These are phyloP conservation scores for Solanum medicagineum DNA, from an alignment of 257 asterid genomes.

Conservation along the genomic window DNA sequence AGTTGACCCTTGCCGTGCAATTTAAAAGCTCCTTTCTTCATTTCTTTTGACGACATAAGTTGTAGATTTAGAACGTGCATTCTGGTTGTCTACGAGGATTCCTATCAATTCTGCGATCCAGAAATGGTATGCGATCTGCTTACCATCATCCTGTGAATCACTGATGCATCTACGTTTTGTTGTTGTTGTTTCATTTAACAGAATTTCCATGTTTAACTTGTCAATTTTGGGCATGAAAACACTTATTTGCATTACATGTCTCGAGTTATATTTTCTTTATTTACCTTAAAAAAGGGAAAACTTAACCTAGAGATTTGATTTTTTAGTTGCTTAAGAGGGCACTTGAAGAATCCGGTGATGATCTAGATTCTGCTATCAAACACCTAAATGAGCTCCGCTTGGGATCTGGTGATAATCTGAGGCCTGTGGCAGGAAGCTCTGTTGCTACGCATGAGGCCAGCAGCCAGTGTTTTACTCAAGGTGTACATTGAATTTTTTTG, in stretches of 20 bases:
- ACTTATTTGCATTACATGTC: neutral
- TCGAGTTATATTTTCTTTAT: neutral
- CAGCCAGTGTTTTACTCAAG: constrained; percentile 23
- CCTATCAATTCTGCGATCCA: neutral
- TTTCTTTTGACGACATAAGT: neutral
- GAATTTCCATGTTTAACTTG: neutral
- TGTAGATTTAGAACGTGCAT: neutral
- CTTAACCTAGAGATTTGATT: constrained; percentile 9
- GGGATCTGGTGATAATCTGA: constrained; percentile 34
- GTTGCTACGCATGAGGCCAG: constrained; percentile 22
- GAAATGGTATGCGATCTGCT: neutral
- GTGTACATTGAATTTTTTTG: constrained; percentile 3
- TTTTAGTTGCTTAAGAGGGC: constrained; percentile 64
- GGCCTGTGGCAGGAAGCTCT: constrained; percentile 15
- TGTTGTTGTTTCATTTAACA: neutral
- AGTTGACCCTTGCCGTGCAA: neutral
- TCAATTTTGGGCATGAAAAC: neutral
- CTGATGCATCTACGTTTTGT: neutral
- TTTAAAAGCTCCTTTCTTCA: neutral
- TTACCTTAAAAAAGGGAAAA: constrained; percentile 2
- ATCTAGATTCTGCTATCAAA: constrained; percentile 78
- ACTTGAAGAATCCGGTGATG: constrained; percentile 61
- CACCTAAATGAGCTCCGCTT: constrained; percentile 68
- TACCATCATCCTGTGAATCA: neutral
- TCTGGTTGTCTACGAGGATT: neutral